Evolutionary conservation across 768 basidiomycete species (phyloP).

Genomic region (Trametes punicea): DNA sequence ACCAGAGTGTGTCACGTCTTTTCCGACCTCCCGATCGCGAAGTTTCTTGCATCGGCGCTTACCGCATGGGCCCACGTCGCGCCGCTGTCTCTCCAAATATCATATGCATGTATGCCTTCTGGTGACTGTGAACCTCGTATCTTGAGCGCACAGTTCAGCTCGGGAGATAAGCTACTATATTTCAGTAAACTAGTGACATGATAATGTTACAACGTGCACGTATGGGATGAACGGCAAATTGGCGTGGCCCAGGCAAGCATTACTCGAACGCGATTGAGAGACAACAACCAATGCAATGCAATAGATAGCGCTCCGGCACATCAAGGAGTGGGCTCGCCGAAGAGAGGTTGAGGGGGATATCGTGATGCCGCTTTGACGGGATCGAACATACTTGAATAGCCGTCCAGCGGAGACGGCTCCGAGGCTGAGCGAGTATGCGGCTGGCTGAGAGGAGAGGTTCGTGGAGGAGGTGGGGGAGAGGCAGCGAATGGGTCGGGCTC

Average conservation of each 20-base stretch:
- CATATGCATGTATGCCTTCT: too few relatives aligned
- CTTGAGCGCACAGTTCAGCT: neutral
- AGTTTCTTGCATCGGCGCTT: neutral
- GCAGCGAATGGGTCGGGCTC: conserved; percentile 14
- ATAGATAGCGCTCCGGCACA: neutral
- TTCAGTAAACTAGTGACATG: conserved; percentile 1
- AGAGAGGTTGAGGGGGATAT: conserved; percentile 14
- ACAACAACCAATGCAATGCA: neutral
- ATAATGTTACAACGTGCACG: conserved; percentile 7
- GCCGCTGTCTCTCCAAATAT: too few relatives aligned
- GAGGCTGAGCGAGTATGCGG: conserved; percentile 3
- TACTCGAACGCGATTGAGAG: too few relatives aligned
- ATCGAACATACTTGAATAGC: conserved; percentile 17
- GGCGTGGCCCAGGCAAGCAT: too few relatives aligned
- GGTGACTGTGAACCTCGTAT: too few relatives aligned
- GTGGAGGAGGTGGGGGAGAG: conserved; percentile 1
- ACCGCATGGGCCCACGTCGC: too few relatives aligned
- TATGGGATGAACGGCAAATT: neutral
- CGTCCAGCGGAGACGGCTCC: conserved; percentile 8
- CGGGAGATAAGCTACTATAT: neutral
- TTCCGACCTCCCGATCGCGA: conserved; percentile 8
- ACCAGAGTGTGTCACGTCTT: neutral
- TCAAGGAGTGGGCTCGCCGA: conserved; percentile 4
- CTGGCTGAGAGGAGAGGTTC: neutral
- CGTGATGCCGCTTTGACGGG: conserved; percentile 13